Conservation (phyloP, 192 early-diverging fungal species). For the Gamsiella multidivaricata region DNA sequence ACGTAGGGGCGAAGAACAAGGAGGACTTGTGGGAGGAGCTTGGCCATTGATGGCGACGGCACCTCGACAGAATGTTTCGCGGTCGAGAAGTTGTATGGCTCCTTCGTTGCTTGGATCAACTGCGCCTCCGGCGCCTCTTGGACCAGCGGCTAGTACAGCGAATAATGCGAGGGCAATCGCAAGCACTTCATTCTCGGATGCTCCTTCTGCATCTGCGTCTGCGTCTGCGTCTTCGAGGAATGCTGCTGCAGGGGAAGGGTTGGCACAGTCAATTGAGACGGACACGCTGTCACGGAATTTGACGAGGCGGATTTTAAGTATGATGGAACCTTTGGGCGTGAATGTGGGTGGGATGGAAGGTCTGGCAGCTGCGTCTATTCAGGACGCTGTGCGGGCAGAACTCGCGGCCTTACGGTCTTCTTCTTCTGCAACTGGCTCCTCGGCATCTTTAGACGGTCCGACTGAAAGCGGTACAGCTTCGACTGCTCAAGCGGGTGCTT, state of each 20-base stretch:
- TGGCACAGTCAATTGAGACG: not conserved
- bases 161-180: not conserved
- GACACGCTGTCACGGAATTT: constrained; percentile 25
- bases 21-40: constrained; percentile 51
- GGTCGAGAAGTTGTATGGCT: constrained; percentile 27
- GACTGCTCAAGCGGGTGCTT: not conserved
- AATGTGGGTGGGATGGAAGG: not conserved
- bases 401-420: constrained; percentile 7
- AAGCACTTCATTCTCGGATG: not conserved
- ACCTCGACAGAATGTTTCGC: constrained; percentile 16
- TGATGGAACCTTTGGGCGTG: constrained; percentile 23
- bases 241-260: not conserved
- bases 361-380: constrained; percentile 7
- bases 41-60: constrained; percentile 53
- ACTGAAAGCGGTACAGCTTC: not conserved
- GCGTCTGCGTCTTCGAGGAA: not conserved
- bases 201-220: not conserved
- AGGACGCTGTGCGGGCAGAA: constrained; percentile 20
- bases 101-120: constrained; percentile 47
- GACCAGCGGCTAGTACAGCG: constrained; percentile 1
- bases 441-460: not conserved
- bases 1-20: constrained; percentile 43
- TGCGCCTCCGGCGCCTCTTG: constrained; percentile 44
- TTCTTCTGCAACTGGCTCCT: not conserved
- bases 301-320: constrained; percentile 17